Conservation (phyloP, 1,284 basidiomycete genomes). For the Ustilago cynodontis region DNA sequence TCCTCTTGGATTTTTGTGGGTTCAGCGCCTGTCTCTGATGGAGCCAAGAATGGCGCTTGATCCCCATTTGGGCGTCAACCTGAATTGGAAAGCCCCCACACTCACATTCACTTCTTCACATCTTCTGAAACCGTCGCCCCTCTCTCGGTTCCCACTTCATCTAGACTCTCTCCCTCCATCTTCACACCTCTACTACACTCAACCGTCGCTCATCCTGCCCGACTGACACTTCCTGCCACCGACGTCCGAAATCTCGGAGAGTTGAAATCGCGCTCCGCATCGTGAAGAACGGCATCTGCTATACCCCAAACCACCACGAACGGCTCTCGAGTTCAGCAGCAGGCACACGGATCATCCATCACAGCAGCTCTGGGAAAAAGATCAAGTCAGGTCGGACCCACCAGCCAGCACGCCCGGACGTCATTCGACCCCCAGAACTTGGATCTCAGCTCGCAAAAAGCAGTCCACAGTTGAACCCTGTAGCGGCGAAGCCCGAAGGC, state of each 20-base stretch:
- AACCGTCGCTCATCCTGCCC: not conserved
- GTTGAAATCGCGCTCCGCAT: not conserved
- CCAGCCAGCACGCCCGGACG: no score
- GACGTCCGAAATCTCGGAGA: not conserved
- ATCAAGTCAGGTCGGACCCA: no score
- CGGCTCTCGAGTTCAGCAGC: not conserved
- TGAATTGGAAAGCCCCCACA: constrained; percentile 1
- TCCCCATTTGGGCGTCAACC: not conserved
- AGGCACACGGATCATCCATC: not conserved
- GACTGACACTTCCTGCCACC: not conserved
- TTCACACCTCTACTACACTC: not conserved
- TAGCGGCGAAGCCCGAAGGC: no score
- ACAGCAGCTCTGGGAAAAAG: not conserved
- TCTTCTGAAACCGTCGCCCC: not conserved
- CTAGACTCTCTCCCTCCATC: not conserved
- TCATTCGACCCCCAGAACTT: no score
- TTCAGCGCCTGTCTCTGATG: not conserved
- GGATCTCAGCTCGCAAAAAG: not conserved
- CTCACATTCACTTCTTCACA: not conserved
- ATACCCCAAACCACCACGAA: not conserved
- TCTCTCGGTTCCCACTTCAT: not conserved
- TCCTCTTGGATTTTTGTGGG: not conserved
- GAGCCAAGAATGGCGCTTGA: constrained; percentile 6
- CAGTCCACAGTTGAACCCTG: not conserved
- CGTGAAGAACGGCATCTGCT: not conserved